Conservation (phyloP, 176 grass and related monocot species). For the Carex myosuroides region DNA sequence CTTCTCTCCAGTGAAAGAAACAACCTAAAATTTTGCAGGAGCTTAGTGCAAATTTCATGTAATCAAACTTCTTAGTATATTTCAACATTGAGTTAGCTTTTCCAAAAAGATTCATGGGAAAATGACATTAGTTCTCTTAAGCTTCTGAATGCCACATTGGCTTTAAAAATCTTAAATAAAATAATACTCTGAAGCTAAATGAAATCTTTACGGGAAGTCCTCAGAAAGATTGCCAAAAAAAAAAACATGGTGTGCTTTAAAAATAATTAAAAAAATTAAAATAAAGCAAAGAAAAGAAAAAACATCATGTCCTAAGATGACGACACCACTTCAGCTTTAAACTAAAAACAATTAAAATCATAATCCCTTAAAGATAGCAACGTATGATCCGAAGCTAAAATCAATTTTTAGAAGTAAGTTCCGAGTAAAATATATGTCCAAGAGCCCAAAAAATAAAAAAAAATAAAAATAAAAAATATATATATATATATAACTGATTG, state of each 20-base stretch:
- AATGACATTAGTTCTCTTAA: neutral
- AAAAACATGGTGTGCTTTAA: neutral
- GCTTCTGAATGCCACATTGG: neutral
- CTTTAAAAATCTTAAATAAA: neutral
- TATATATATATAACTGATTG: neutral
- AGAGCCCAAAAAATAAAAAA: neutral
- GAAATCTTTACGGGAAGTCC: neutral
- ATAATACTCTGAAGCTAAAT: neutral
- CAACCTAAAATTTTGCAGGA: slow-evolving; percentile 32
- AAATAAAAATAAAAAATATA: neutral
- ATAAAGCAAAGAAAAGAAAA: neutral
- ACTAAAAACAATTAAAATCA: neutral
- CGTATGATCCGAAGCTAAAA: neutral
- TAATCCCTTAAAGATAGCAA: neutral
- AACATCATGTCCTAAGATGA: neutral
- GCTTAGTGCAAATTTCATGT: neutral
- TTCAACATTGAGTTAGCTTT: too few relatives aligned
- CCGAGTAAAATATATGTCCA: neutral
- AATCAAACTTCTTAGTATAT: neutral
- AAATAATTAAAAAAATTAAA: neutral
- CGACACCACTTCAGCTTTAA: neutral
- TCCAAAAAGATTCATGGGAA: neutral
- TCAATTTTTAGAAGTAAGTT: neutral
- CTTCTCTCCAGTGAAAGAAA: slow-evolving; percentile 71
- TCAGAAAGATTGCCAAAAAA: neutral